Base-by-base conservation (phyloP, 2,329 filamentous ascomycete genomes). In the Penicillium italicum region DNA sequence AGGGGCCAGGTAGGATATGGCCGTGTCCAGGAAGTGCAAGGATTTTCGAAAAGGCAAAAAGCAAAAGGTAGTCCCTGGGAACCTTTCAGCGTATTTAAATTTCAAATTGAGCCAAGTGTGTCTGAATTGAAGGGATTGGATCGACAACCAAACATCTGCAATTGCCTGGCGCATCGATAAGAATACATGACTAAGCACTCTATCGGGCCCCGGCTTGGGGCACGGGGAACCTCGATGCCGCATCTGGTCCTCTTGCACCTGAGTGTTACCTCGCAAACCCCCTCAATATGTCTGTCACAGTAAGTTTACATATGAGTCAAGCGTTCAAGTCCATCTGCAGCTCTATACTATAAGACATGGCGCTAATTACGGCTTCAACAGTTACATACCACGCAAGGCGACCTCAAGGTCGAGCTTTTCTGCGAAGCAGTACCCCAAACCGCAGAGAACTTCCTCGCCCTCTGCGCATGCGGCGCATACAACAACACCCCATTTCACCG, bases 321-420 rank as follows among this genome's bases (percentile, higher is more conserved):
- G 4, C 24, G 18, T 31, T 2, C 1, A 2, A 4, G 3, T 20
- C 0, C 5, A 0, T 22, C 38, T 18, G 3, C 20, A 45, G 22
- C 14, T 24, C 20, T 14, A 8, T 4, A 12, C 16, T 26, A 7
- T 9, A 26, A 18, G 14, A 5, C 30, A 34, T 50, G 24, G 47
- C 40, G 20, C 38, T 48, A 18, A 47, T 24, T n/a, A 33, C 10
- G 0, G 14, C 20, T 48, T 33, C 12, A 40, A 46, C 47, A 79
- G 76, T 82, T 99, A 14, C 91, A 97, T 75, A 99, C 94, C 47
- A 90, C 86, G 48, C 82, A 88, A 50, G 94, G 94, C 71, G 88
- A 94, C 75, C 82, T 99, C 72, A 99, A 97, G 78, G 84, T 97
- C 66, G 94, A 97, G 75, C 80, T 99, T 63, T 97, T 97, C 78